Evolutionary conservation across 2,329 filamentous ascomycete genomes (phyloP).

Genomic region (Nothophaeocryptopus gaeumannii): DNA sequence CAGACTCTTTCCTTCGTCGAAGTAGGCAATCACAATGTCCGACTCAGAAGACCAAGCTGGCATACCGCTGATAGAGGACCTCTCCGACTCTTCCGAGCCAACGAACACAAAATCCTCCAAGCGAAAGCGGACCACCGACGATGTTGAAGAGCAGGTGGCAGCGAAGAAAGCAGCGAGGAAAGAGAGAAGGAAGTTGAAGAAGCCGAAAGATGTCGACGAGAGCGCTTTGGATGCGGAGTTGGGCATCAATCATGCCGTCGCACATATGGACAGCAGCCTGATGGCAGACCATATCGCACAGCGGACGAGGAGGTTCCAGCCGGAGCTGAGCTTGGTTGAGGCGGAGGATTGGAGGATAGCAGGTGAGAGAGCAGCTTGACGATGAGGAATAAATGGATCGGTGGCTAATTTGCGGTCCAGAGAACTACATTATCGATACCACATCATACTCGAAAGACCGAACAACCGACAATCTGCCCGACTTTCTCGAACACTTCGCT

Average conservation of each 20-base stretch:
- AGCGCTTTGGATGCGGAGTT: slow-evolving; percentile 49
- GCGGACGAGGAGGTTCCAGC: slow-evolving; percentile 72
- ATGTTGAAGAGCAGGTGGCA: slow-evolving; percentile 30
- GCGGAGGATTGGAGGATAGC: slow-evolving; percentile 77
- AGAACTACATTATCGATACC: slow-evolving; percentile 73
- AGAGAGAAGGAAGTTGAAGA: slow-evolving; percentile 61
- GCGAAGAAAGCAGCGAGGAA: slow-evolving; percentile 43
- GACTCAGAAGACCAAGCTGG: slow-evolving; percentile 44
- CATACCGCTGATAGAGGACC: slow-evolving; percentile 44
- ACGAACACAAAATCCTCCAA: slow-evolving; percentile 34
- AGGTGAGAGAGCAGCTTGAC: slow-evolving; percentile 52
- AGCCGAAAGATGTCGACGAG: slow-evolving; percentile 62
- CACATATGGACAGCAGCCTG: slow-evolving; percentile 76
- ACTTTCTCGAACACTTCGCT: slow-evolving; percentile 69
- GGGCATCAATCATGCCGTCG: slow-evolving; percentile 74
- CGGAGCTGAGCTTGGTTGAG: slow-evolving; percentile 78
- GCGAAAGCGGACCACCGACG: slow-evolving; percentile 40
- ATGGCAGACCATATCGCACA: slow-evolving; percentile 83
- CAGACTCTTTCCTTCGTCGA: too few relatives aligned
- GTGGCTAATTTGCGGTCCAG: slow-evolving; percentile 42
- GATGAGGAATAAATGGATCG: too few relatives aligned
- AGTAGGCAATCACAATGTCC: slow-evolving; percentile 37
- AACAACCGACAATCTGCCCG: slow-evolving; percentile 69
- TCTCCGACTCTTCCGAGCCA: slow-evolving; percentile 35
- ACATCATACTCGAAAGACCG: slow-evolving; percentile 68